Base-by-base conservation (phyloP, 176 grass and related monocot genomes). In the Canna indica region DNA sequence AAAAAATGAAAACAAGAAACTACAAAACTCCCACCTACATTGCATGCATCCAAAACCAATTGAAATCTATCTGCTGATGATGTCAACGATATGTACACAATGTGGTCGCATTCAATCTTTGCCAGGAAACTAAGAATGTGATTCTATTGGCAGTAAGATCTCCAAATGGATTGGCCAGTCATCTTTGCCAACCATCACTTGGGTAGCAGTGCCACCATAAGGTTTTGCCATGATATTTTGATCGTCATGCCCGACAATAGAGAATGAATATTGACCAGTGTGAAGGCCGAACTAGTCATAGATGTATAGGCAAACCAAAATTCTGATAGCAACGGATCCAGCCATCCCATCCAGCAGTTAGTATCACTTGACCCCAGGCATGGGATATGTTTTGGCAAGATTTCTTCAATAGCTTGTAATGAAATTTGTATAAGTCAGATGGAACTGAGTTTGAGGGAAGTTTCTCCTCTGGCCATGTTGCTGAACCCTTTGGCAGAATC, bases 261-360 rank as follows among this genome's bases (percentile, higher is more conserved):
- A 38, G 36, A 38, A 38, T 7, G 36, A n/a, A 38, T 38, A 44
- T 44, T 11, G 13, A 44, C 41, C 41, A 11, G n/a, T 64, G 71
- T 53, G 38, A 76, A 33, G 46, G 74, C 69, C 63, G 45, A 79
- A 41, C 42, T 69, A 47, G 60, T 96, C 76, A 93, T 53, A 87
- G 77, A 69, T 87, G 82, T 72, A 87, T 64, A 0, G 94, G 86
- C 67, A 99, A 76, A 18, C 94, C 94, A 59, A 83, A 99, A 78
- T 99, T 99, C 89, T 90, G 89, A 79, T 90, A 93, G 20, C 86
- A 88, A 47, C 82, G 93, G 75, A 99, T 90, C 77, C 88, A 67
- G 20, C 94, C 94, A 80, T 90, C 94, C 86, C 74, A 83, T 57
- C 89, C 87, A 26, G 89, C 89, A 41, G 84, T 82, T 39, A 99